Evolutionary conservation across 345 rosid species (phyloP), one percentile per base, ranked within the genome.

Genomic region (Noccaea caerulescens): DNA sequence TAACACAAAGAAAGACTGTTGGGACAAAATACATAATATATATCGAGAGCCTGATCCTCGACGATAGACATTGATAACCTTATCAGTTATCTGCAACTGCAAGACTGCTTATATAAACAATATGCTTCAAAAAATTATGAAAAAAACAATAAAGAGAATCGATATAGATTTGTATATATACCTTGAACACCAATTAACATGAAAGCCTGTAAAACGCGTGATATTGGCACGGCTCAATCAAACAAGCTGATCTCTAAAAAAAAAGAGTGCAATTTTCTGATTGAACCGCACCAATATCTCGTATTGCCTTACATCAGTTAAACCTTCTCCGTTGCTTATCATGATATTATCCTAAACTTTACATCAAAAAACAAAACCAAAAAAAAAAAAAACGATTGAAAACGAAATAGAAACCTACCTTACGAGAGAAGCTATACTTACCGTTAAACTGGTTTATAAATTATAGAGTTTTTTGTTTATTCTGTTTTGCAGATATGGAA

Each of bases 141-240:
- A 1, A 6, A 14, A n/a, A 32, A 16, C 2, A 13, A 8, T 12
- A 20, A 0, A 18, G 8, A 45, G 8, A 45, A 14, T 9, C 34
- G 16, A 54, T 34, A 34, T 44, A 4, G n/a, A 46, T 2, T n/a
- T n/a, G 16, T 50, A 73, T 3, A 20, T n/a, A 16, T 50, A 73
- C 60, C 62, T 58, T 56, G 54, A 36, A 43, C 32, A 51, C 36
- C 25, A 36, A 16, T 23, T 13, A 65, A 13, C 8, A 16, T 36
- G 44, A 1, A 66, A 9, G 10, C 3, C 0, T 0, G 10, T 14
- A 6, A 51, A 42, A 69, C n/a, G 20, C 87, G 93, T 83, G 97
- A 91, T 91, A 88, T 91, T 91, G 97, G 89, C 95, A 84, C 97
- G 95, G 97, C 95, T 91, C 97, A 91, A 91, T 88, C 93, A 82